These are phyloP conservation scores for Clitopilus passeckerianus DNA, from an alignment of 768 basidiomycete species.

Conservation along the genomic window DNA sequence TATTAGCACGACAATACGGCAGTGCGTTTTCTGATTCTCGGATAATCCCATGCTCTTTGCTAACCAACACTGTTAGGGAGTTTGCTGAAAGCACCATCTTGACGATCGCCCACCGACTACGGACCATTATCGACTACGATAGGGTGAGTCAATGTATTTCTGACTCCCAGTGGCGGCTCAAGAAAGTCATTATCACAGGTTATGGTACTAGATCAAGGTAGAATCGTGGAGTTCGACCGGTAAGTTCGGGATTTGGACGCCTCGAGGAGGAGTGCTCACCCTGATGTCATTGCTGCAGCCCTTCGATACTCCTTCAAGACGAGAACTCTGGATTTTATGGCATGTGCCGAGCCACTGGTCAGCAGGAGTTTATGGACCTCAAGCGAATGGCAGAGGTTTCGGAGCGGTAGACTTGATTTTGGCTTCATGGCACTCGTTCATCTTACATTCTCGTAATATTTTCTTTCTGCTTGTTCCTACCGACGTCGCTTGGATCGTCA, in stretches of 20 bases:
- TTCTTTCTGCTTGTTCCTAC: too few relatives aligned
- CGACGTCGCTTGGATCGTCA: too few relatives aligned
- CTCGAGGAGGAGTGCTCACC: slow-evolving; percentile 12
- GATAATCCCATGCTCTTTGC: too few relatives aligned
- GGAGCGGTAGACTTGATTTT: too few relatives aligned
- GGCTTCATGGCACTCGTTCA: too few relatives aligned
- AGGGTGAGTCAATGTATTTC: slow-evolving; percentile 40
- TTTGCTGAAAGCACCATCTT: slow-evolving; percentile 33
- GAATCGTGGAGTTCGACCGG: slow-evolving; percentile 67
- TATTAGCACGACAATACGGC: slow-evolving; percentile 75
- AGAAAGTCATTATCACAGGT: slow-evolving; percentile 36
- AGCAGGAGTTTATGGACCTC: slow-evolving; percentile 61
- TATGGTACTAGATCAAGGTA: slow-evolving; percentile 73
- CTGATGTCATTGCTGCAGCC: slow-evolving; percentile 25
- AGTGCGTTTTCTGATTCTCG: slow-evolving; percentile 39
- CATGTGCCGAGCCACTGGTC: slow-evolving; percentile 74
- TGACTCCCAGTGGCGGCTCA: background rate
- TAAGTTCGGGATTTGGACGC: too few relatives aligned
- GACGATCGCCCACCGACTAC: slow-evolving; percentile 76
- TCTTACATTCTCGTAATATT: too few relatives aligned
- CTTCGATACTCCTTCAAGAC: slow-evolving; percentile 50
- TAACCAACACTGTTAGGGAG: too few relatives aligned
- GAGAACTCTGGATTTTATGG: slow-evolving; percentile 56
- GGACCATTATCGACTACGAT: slow-evolving; percentile 82
- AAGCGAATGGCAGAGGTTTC: slow-evolving; percentile 67